Base-by-base conservation (phyloP, 1,139 yeast genomes). In the Hanseniaspora uvarum region DNA sequence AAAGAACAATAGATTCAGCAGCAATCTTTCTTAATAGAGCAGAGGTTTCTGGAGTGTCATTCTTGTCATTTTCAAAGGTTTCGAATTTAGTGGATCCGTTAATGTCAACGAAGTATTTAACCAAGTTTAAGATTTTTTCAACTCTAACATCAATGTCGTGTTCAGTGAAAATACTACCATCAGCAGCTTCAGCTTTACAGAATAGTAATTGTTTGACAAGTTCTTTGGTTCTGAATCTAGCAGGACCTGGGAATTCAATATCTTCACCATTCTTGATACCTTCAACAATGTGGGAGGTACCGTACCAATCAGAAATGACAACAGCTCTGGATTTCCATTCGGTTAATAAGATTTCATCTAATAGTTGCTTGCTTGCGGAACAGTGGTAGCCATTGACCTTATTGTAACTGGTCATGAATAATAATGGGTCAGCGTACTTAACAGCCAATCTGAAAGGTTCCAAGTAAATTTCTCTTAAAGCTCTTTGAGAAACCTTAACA, bases 161-260 rank as follows among this genome's bases (percentile, higher is more conserved):
- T 50, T 50, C 52, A 59, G 61, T 28, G 60, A 34, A 62, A 0
- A 81, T 72, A 26, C 74, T 73, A 10, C 55, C 55, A 30, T 53
- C 55, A n/a, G 24, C 24, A 18, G 52, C 62, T 79, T 79, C 62
- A 26, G 56, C 55, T 28, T 53, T 55, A 33, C 52, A 60, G 46
- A 59, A 60, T 36, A 75, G 69, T 49, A 70, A 70, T 59, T 74
- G 77, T 30, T 65, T 52, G 16, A 76, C 64, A 24, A 72, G 67
- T 19, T 68, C 68, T 23, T 62, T 56, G 37, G 72, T 70, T 55
- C 58, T 56, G 41, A 54, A 72, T 50, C 72, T 63, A 30, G 80
- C 65, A 8, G 80, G 78, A 40, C 84, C 84, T 1, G 84, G 85
- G 81, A 79, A 79, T 62, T 79, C 84, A 58, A 80, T 65, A 61